Evolutionary conservation across 2,329 filamentous ascomycete species (phyloP).

Genomic region (Colletotrichum navitas): DNA sequence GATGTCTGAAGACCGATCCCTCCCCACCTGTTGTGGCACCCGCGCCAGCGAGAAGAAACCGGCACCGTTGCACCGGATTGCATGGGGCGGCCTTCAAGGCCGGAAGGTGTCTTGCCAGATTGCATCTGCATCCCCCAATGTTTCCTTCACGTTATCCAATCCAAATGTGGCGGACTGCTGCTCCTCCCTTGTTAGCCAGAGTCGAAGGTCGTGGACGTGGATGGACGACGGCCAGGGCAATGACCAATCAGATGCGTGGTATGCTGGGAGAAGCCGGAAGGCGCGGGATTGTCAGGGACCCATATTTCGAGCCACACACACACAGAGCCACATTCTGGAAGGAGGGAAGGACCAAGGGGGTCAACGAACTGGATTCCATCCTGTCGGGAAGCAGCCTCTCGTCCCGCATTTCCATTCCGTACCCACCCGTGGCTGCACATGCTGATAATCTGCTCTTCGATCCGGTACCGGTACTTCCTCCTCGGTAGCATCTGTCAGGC

Average conservation of each 20-base stretch:
- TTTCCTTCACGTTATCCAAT: conserved; percentile 13
- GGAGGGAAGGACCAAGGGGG: conserved; percentile 9
- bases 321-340: conserved; percentile 12
- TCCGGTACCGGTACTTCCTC: conserved; percentile 35
- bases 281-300: conserved; percentile 26
- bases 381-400: conserved; percentile 38
- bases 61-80: conserved; percentile 37
- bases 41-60: conserved; percentile 40
- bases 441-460: conserved; percentile 5
- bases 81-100: conserved; percentile 25
- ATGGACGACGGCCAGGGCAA: conserved; percentile 7
- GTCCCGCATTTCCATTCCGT: conserved; percentile 15
- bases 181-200: conserved; percentile 18
- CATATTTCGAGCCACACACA: background rate
- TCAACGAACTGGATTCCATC: conserved; percentile 22
- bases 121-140: conserved; percentile 1
- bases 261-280: conserved; percentile 40
- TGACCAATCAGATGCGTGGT: conserved; percentile 16
- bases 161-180: background rate
- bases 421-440: conserved; percentile 3
- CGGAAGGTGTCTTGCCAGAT: background rate
- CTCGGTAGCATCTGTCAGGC: conserved; percentile 16
- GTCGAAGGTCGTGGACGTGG: conserved; percentile 36
- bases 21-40: background rate
- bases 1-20: conserved; percentile 16